Conservation (phyloP, 257 asterid species). For the Handroanthus guayacan region DNA sequence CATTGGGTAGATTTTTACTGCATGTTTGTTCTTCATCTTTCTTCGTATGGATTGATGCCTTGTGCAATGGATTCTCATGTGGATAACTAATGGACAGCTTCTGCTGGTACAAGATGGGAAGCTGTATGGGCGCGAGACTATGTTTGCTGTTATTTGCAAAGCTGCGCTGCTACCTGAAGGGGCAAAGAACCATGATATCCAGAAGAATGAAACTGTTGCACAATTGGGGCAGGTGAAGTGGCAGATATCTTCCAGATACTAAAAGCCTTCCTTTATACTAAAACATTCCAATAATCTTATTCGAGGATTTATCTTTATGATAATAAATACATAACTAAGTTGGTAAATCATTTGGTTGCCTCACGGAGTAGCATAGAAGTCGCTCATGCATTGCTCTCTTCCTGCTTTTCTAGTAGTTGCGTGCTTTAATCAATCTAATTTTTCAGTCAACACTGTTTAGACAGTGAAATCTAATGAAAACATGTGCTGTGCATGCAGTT, state of each 20-base stretch:
- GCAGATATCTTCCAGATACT: conserved; percentile 28
- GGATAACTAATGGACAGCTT: conserved; percentile 69
- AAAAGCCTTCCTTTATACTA: neutral
- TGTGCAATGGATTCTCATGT: conserved; percentile 45
- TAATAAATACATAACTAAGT: neutral
- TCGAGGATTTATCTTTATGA: conserved; percentile 3
- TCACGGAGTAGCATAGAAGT: conserved; percentile 6
- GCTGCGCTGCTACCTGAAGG: conserved; percentile 84
- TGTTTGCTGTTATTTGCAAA: conserved; percentile 83
- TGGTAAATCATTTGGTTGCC: conserved; percentile 28
- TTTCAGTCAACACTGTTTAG: conserved; percentile 6
- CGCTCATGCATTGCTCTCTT: conserved; percentile 27
- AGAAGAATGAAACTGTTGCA: conserved; percentile 68
- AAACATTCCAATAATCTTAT: conserved; percentile 8
- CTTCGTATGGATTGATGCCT: conserved; percentile 30
- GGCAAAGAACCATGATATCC: conserved; percentile 73
- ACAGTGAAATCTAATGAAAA: conserved; percentile 33
- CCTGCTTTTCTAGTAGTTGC: conserved; percentile 2
- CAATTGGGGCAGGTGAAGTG: conserved; percentile 88
- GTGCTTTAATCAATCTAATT: conserved; percentile 20
- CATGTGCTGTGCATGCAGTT: conserved; percentile 67
- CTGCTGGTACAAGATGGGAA: conserved; percentile 97
- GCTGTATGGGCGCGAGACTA: conserved; percentile 86
- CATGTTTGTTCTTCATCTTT: neutral
- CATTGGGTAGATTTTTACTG: neutral